These are phyloP conservation scores for Funneliformis mosseae DNA, from an alignment of 192 early-diverging fungal species.

Conservation along the genomic window DNA sequence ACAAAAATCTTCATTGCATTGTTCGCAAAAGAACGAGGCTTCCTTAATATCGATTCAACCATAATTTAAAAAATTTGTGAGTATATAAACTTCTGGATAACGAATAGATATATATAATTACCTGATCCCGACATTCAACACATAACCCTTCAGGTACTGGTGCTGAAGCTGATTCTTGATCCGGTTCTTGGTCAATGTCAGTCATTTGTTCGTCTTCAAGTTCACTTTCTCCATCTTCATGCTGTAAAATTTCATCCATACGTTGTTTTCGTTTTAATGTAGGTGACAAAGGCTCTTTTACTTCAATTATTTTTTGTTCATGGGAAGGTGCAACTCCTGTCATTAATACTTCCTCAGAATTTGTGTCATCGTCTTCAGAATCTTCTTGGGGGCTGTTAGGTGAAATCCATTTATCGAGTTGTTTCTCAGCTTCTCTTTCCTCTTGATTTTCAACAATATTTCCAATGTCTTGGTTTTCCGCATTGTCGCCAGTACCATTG, in stretches of 20 bases:
- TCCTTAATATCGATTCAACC: conserved; percentile 35
- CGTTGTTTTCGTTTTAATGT: conserved; percentile 25
- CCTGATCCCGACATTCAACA: conserved; percentile 86
- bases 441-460: not conserved
- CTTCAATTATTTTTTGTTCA: not conserved
- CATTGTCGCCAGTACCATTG: not conserved
- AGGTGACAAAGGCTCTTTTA: not conserved
- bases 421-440: not conserved
- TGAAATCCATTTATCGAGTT: not conserved
- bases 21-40: conserved; percentile 70
- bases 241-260: conserved; percentile 28
- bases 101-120: conserved; percentile 40
- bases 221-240: conserved; percentile 3
- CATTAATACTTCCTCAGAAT: not conserved
- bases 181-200: conserved; percentile 25
- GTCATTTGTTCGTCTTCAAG: conserved; percentile 14
- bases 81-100: not conserved
- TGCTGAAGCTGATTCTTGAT: conserved; percentile 40
- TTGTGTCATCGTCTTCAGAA: not conserved
- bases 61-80: conserved; percentile 10
- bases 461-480: not conserved
- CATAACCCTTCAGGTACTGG: conserved; percentile 73
- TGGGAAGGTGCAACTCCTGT: not conserved
- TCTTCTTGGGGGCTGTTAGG: not conserved
- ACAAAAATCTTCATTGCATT: conserved; percentile 88